A percentile compares a stretch with the other conserved stretches of the same genome.
phyloP scores from a whole-genome alignment of 2,329 filamentous ascomycete species.

The Aspergillus versicolor region DNA sequence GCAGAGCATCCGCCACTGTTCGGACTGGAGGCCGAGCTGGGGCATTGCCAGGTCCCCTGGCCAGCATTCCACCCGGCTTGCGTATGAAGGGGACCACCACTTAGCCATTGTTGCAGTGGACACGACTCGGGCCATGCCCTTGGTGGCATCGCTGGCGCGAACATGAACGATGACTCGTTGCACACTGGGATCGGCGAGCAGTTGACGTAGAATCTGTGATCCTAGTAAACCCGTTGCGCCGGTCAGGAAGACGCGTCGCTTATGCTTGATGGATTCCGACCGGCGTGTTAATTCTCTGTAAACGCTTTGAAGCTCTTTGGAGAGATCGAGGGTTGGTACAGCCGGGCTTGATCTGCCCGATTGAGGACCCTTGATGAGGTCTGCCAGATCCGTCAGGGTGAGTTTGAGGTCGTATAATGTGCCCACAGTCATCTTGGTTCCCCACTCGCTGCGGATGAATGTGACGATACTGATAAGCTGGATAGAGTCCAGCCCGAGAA shows the following conservation, averaged over 20 bases:
- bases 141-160: background rate
- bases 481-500: background rate
- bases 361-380: background rate
- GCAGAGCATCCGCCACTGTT: conserved; percentile 1
- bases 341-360: background rate
- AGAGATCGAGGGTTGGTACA: background rate
- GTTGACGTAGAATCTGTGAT: conserved; percentile 8
- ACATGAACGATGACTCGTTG: conserved; percentile 7
- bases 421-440: background rate
- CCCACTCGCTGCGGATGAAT: background rate
- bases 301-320: background rate
- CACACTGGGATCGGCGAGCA: background rate
- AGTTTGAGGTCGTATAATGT: background rate
- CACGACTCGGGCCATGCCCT: conserved; percentile 1
- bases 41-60: conserved; percentile 5
- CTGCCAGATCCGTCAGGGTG: background rate
- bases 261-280: background rate
- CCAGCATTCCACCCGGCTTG: conserved; percentile 8
- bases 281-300: background rate
- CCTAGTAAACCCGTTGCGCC: conserved; percentile 14
- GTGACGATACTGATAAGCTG: background rate
- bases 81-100: conserved; percentile 10
- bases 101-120: background rate
- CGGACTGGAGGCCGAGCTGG: conserved; percentile 4
- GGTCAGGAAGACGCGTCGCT: conserved; percentile 3